Percentiles rank a stretch among this genome's conserved stretches.
These are phyloP conservation scores for Apiospora malaysiana DNA, from an alignment of 2,329 filamentous ascomycete species.

Conservation along the genomic window DNA sequence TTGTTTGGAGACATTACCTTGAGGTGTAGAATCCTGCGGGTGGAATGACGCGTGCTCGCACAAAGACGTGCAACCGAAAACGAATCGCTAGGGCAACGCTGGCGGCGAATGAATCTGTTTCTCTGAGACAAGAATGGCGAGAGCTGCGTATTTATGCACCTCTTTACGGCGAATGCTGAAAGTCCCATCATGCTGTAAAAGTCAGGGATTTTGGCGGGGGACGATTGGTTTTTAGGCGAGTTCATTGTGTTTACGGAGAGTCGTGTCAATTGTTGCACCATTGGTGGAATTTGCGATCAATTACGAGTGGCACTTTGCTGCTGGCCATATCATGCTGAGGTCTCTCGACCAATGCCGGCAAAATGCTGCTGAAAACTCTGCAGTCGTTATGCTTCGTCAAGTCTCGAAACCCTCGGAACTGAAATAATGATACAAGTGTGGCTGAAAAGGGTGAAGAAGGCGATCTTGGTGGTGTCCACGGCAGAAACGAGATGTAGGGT, in stretches of 20 bases:
- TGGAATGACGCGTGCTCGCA: conserved; percentile 8
- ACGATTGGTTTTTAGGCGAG: conserved; percentile 15
- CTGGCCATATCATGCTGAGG: conserved; percentile 40
- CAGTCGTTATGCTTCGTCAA: conserved; percentile 44
- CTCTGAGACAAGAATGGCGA: conserved; percentile 7
- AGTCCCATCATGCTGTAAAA: not conserved
- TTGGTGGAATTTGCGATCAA: conserved; percentile 45
- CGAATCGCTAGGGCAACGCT: not conserved
- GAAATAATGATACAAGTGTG: conserved; percentile 46
- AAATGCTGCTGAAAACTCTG: conserved; percentile 36
- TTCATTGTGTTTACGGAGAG: conserved; percentile 20
- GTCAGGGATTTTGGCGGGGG: conserved; percentile 18
- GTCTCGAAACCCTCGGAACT: conserved; percentile 40
- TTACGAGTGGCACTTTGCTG: conserved; percentile 45
- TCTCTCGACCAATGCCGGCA: conserved; percentile 42
- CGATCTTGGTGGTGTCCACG: conserved; percentile 38
- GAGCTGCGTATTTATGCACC: not conserved
- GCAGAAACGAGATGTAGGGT: conserved; percentile 31
- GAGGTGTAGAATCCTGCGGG: not conserved
- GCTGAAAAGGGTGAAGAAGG: conserved; percentile 36
- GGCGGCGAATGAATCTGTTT: conserved; percentile 4
- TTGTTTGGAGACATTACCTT: conserved; percentile 15
- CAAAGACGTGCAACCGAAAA: conserved; percentile 2
- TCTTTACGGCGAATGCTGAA: conserved; percentile 7
- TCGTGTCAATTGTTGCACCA: conserved; percentile 39